Conservation (phyloP, 2,329 filamentous ascomycete genomes). For the Cordyceps cateniannulata region DNA sequence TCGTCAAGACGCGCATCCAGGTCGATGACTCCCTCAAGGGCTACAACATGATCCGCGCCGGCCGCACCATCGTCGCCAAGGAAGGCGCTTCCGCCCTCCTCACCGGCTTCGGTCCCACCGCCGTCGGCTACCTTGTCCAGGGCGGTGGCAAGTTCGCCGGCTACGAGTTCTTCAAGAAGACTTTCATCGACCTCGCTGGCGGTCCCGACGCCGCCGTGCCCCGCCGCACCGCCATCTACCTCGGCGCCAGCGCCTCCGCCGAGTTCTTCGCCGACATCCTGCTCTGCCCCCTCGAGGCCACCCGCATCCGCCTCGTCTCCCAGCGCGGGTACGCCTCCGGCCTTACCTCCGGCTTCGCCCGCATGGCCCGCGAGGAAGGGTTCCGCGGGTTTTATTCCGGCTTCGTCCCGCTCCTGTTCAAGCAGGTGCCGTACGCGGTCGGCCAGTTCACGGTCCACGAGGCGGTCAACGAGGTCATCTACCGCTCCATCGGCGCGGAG, state of each 20-base stretch:
- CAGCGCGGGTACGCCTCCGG: conserved; percentile 72
- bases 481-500: conserved; percentile 57
- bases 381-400: conserved; percentile 82
- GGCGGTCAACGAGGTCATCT: conserved; percentile 75
- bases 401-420: conserved; percentile 79
- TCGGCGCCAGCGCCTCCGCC: conserved; percentile 61
- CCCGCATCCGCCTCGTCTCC: conserved; percentile 69
- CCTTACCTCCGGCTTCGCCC: conserved; percentile 63
- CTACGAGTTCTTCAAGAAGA: conserved; percentile 93
- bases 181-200: conserved; percentile 65
- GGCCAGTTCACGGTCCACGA: conserved; percentile 93
- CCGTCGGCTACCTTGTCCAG: conserved; percentile 83
- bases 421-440: conserved; percentile 90
- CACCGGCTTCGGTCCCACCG: conserved; percentile 79
- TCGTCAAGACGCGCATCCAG: conserved; percentile 88
- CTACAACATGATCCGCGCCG: conserved; percentile 72
- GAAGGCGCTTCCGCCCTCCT: conserved; percentile 75
- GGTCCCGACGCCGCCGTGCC: conserved; percentile 38
- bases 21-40: conserved; percentile 83
- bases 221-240: conserved; percentile 57
- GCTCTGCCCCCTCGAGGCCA: conserved; percentile 87
- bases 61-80: conserved; percentile 67
- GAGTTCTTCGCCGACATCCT: conserved; percentile 73
- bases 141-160: conserved; percentile 87
- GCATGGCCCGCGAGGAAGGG: conserved; percentile 71